Conservation (phyloP, 257 asterid genomes). For the Cruciata laevipes region DNA sequence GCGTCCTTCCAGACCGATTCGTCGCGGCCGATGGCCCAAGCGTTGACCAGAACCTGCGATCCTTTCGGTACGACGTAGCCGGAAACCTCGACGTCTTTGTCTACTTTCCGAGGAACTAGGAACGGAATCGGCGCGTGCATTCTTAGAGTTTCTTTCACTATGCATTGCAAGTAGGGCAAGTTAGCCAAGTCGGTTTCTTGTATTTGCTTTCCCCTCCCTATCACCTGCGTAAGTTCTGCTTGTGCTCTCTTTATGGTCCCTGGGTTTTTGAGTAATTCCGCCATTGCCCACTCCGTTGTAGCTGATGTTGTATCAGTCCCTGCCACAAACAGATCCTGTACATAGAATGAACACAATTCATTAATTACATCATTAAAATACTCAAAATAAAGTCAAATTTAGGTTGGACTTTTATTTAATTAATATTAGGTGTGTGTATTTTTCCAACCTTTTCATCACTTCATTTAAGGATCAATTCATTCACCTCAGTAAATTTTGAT, state of each 20-base stretch:
- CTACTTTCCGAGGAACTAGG: constrained; percentile 44
- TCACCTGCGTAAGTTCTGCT: constrained; percentile 42
- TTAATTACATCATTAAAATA: not conserved
- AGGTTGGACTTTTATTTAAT: no score
- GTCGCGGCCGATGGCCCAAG: constrained; percentile 5
- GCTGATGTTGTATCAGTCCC: constrained; percentile 25
- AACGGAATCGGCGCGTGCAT: constrained; percentile 69
- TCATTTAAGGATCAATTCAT: no score
- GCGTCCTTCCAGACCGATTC: constrained; percentile 42
- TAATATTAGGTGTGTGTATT: no score
- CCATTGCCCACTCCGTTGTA: constrained; percentile 81
- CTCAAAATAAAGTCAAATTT: no score
- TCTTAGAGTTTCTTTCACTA: constrained; percentile 58
- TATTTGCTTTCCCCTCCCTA: constrained; percentile 42
- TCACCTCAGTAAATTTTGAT: no score
- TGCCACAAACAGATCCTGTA: constrained; percentile 65
- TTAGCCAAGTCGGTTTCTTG: constrained; percentile 41
- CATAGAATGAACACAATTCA: not conserved
- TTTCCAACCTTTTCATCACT: no score
- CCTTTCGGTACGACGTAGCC: not conserved
- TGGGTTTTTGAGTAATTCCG: constrained; percentile 56
- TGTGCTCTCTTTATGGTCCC: constrained; percentile 41
- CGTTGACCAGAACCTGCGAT: constrained; percentile 7
- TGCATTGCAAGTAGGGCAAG: constrained; percentile 49
- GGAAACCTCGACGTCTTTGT: not conserved